These are phyloP conservation scores for Colletotrichum liaoningense DNA, from an alignment of 2,329 filamentous ascomycete species.

Conservation along the genomic window DNA sequence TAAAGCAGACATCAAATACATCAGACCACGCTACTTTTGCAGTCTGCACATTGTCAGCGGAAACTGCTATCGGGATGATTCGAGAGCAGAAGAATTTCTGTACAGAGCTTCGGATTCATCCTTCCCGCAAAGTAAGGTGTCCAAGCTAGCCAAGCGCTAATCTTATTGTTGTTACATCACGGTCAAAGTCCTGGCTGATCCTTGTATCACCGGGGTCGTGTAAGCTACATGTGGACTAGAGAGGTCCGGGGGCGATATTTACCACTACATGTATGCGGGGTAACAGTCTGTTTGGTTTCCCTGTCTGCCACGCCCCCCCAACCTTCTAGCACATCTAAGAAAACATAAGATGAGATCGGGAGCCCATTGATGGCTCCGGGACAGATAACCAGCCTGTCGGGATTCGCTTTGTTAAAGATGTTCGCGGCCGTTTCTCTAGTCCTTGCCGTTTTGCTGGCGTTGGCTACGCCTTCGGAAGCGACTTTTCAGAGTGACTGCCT, in stretches of 20 bases:
- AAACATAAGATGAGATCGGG: not conserved
- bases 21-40: not conserved
- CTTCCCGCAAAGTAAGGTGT: not conserved
- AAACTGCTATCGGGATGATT: not conserved
- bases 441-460: not conserved
- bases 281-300: not conserved
- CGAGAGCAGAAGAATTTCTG: not conserved
- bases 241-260: not conserved
- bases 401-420: not conserved
- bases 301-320: not conserved
- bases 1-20: not conserved
- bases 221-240: not conserved
- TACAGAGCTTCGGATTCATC: not conserved
- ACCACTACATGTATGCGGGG: not conserved
- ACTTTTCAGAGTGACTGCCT: conserved; percentile 23
- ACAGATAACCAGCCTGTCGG: not conserved
- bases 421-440: not conserved
- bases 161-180: not conserved
- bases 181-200: too few species aligned
- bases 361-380: not conserved
- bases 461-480: not conserved
- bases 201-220: not conserved
- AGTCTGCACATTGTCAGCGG: not conserved
- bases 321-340: not conserved
- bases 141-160: not conserved